phyloP scores from a whole-genome alignment of 345 rosid genomes.

The Lumnitzera racemosa region DNA sequence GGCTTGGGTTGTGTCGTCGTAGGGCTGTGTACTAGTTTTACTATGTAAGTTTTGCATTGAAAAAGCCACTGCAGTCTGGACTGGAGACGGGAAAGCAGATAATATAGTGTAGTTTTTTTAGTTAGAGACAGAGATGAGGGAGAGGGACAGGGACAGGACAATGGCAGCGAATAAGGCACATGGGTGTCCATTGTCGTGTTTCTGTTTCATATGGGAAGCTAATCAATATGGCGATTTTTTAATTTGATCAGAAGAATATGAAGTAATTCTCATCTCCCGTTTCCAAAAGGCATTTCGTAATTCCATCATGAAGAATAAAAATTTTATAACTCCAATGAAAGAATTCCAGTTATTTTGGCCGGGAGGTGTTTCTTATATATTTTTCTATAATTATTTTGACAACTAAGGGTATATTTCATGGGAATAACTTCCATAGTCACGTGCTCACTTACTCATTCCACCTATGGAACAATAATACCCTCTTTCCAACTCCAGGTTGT shows the following conservation, averaged over 20 bases:
- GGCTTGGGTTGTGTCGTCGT: slow-evolving; percentile 26
- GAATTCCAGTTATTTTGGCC: slow-evolving; percentile 23
- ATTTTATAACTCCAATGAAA: slow-evolving; percentile 24
- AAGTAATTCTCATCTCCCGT: slow-evolving; percentile 23
- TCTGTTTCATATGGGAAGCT: slow-evolving; percentile 8
- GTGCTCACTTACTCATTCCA: slow-evolving; percentile 8
- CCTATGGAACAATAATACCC: too few relatives aligned
- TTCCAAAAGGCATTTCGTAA: slow-evolving; percentile 21
- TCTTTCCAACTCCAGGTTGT: too few relatives aligned
- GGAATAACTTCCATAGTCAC: slow-evolving; percentile 29
- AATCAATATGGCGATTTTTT: slow-evolving; percentile 11
- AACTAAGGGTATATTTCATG: slow-evolving; percentile 33
- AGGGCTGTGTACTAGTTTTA: slow-evolving; percentile 19
- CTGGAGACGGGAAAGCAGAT: background rate
- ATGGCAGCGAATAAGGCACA: slow-evolving; percentile 36
- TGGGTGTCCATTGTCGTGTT: slow-evolving; percentile 44
- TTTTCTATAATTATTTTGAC: slow-evolving; percentile 24
- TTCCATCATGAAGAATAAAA: slow-evolving; percentile 32
- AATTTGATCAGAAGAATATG: slow-evolving; percentile 24
- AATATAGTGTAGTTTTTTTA: slow-evolving; percentile 4
- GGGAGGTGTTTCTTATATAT: slow-evolving; percentile 2
- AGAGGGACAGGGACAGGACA: background rate
- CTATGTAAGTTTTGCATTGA: slow-evolving; percentile 2
- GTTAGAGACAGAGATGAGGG: too few relatives aligned
- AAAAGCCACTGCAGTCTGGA: slow-evolving; percentile 19